These are phyloP conservation scores for Exophiala oligosperma DNA, from an alignment of 2,329 filamentous ascomycete species.

Conservation along the genomic window DNA sequence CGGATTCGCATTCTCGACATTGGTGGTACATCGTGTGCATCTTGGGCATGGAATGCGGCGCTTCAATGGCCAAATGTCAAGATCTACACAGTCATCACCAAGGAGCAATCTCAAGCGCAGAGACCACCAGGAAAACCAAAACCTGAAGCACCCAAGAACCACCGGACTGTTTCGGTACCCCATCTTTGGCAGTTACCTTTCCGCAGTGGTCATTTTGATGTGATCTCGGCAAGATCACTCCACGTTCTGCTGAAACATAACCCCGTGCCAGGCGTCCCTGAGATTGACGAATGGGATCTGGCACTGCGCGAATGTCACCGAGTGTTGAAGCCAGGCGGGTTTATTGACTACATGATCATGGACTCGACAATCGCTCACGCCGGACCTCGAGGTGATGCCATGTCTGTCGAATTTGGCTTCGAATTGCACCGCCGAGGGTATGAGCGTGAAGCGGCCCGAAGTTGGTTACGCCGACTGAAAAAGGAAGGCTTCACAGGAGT, in stretches of 20 bases:
- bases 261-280: slow-evolving; percentile 60
- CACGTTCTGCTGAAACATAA: slow-evolving; percentile 75
- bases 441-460: slow-evolving; percentile 79
- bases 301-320: slow-evolving; percentile 85
- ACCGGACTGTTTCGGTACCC: slow-evolving; percentile 77
- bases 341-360: slow-evolving; percentile 85
- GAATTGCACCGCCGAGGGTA: slow-evolving; percentile 87
- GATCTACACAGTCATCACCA: slow-evolving; percentile 83
- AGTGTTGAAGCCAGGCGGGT: slow-evolving; percentile 88
- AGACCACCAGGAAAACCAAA: slow-evolving; percentile 42
- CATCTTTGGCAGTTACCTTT: slow-evolving; percentile 82
- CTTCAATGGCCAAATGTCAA: slow-evolving; percentile 81
- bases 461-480: slow-evolving; percentile 72
- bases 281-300: slow-evolving; percentile 81
- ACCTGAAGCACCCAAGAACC: slow-evolving; percentile 81
- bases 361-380: slow-evolving; percentile 89
- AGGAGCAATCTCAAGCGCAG: slow-evolving; percentile 69
- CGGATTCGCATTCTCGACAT: slow-evolving; percentile 78
- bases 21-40: slow-evolving; percentile 78
- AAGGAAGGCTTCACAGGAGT: slow-evolving; percentile 76
- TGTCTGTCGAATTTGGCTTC: slow-evolving; percentile 89
- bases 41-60: slow-evolving; percentile 95
- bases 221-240: slow-evolving; percentile 85
- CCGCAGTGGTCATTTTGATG: slow-evolving; percentile 80
- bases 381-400: slow-evolving; percentile 74